These are phyloP conservation scores for Elaeis guineensis DNA, from an alignment of 176 grass and related monocot species.

Conservation along the genomic window DNA sequence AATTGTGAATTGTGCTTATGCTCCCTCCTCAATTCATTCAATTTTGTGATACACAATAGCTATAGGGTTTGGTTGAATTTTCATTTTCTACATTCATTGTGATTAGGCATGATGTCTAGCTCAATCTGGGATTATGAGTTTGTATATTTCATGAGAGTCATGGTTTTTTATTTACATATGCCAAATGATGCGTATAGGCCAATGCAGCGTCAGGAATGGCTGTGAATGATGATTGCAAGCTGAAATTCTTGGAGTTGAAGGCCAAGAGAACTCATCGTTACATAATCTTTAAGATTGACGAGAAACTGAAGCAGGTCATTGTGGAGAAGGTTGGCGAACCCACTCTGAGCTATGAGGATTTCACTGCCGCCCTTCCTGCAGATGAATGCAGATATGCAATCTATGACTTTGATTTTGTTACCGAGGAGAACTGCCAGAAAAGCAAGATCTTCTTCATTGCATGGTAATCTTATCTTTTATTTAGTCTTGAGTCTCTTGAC, in stretches of 20 bases:
- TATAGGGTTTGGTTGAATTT: too few relatives aligned
- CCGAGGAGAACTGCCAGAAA: constrained; percentile 7
- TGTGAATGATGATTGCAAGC: constrained; percentile 10
- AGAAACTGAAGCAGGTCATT: constrained; percentile 8
- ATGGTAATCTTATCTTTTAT: constrained; percentile 1
- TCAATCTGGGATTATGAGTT: too few relatives aligned
- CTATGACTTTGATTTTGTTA: constrained; percentile 14
- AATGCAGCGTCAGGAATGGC: constrained; percentile 10
- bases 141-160: too few relatives aligned
- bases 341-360: background rate
- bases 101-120: too few relatives aligned
- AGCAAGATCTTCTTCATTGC: constrained; percentile 13
- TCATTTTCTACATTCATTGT: too few relatives aligned
- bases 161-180: too few relatives aligned
- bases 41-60: too few relatives aligned
- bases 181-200: background rate
- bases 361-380: constrained; percentile 4
- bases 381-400: constrained; percentile 11
- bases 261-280: constrained; percentile 4
- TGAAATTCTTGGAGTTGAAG: constrained; percentile 9
- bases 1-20: too few relatives aligned
- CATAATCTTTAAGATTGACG: constrained; percentile 5
- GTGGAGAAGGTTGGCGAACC: constrained; percentile 8
- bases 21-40: too few relatives aligned
- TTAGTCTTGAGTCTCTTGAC: background rate